Conservation (phyloP, 1,139 yeast species). For the Candida sanyaensis region DNA sequence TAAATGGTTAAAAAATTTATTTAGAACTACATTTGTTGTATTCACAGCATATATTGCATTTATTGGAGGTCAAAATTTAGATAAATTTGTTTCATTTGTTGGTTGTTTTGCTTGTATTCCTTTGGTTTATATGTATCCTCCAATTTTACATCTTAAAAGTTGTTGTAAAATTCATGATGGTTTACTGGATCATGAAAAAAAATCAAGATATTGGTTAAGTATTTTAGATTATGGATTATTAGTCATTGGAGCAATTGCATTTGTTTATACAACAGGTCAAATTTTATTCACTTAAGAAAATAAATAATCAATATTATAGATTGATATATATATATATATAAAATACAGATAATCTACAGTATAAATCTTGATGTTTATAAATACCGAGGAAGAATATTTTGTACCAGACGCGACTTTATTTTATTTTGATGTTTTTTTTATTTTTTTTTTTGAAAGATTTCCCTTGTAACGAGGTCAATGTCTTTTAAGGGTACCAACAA, state of each 20-base stretch:
- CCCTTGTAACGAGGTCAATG: no score
- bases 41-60: constrained; percentile 61
- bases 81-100: constrained; percentile 71
- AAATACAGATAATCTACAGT: no score
- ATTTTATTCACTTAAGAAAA: constrained; percentile 28
- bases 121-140: constrained; percentile 80
- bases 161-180: constrained; percentile 28
- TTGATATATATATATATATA: no score
- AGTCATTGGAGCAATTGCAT: constrained; percentile 57
- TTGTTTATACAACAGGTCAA: constrained; percentile 68
- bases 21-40: constrained; percentile 65
- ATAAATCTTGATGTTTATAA: no score
- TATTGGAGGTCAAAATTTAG: constrained; percentile 66
- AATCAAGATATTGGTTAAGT: constrained; percentile 26
- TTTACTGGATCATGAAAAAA: constrained; percentile 19
- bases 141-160: constrained; percentile 60
- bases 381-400: no score
- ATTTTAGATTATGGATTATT: constrained; percentile 50
- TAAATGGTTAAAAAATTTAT: constrained; percentile 84
- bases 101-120: constrained; percentile 87
- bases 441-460: no score
- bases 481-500: no score
- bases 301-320: no score
- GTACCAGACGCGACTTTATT: no score
- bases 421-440: no score